Evolutionary conservation across 2,329 filamentous ascomycete genomes (phyloP).

Genomic region (Aschersonia sp.): DNA sequence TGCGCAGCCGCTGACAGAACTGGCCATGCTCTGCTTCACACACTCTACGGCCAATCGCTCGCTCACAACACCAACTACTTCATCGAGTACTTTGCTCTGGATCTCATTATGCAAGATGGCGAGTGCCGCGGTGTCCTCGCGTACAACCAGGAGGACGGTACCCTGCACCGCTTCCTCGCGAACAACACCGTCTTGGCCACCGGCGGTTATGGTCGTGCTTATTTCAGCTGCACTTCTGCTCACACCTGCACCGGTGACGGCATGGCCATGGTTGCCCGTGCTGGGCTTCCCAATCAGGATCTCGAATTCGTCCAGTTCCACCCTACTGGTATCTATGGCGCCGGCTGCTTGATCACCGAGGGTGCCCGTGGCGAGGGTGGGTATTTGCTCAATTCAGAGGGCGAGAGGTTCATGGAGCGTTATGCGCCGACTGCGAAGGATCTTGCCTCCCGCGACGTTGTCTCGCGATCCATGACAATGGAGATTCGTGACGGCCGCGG

Average conservation of each 20-base stretch:
- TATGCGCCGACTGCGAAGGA: constrained; percentile 98
- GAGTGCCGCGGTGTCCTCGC: constrained; percentile 93
- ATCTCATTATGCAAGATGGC: constrained; percentile 94
- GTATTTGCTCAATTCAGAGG: constrained; percentile 93
- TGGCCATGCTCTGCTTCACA: constrained; percentile 94
- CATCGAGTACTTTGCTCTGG: constrained; percentile 96
- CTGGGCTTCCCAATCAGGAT: constrained; percentile 96
- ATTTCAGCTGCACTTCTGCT: constrained; percentile 96
- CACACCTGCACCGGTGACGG: constrained; percentile 98
- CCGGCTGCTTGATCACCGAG: constrained; percentile 94
- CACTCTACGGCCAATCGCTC: constrained; percentile 92
- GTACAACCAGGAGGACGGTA: constrained; percentile 98
- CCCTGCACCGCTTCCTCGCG: constrained; percentile 88
- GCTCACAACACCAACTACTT: constrained; percentile 99
- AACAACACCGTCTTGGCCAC: constrained; percentile 96
- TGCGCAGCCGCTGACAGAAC: constrained; percentile 94
- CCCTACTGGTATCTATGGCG: constrained; percentile 96
- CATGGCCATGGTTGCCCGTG: constrained; percentile 98
- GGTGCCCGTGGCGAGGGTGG: constrained; percentile 96
- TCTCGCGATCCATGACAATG: constrained; percentile 94
- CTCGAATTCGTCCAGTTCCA: constrained; percentile 99
- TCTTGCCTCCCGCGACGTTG: constrained; percentile 88
- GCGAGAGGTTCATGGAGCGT: constrained; percentile 98
- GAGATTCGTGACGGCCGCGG: constrained; percentile 96
- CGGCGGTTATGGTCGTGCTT: constrained; percentile 92